Percentiles rank a stretch among this genome's conserved stretches.
Conservation (phyloP, 2,329 filamentous ascomycete genomes). For the Hymenoscyphus scutula region DNA sequence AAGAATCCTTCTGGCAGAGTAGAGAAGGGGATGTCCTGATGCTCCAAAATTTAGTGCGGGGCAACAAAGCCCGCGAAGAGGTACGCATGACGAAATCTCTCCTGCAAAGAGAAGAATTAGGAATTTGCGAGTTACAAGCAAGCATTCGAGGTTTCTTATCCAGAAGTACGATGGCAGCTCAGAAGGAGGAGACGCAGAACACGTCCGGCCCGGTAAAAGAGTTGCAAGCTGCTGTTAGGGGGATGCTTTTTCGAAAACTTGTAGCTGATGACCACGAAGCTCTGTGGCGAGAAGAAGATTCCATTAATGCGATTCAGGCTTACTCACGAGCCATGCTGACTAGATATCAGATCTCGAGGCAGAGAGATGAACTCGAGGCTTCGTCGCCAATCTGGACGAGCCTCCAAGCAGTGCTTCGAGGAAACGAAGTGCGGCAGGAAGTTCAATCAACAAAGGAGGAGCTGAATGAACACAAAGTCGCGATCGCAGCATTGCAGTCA, state of each 20-base stretch:
- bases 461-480: slow-evolving; percentile 48
- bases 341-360: slow-evolving; percentile 51
- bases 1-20: slow-evolving; percentile 66
- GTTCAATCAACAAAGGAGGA: slow-evolving; percentile 48
- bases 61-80: slow-evolving; percentile 60
- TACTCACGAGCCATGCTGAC: slow-evolving; percentile 61
- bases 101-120: slow-evolving; percentile 60
- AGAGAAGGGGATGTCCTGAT: slow-evolving; percentile 70
- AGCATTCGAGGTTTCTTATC: slow-evolving; percentile 65
- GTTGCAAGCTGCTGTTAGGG: slow-evolving; percentile 67
- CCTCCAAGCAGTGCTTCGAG: slow-evolving; percentile 43
- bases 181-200: slow-evolving; percentile 54
- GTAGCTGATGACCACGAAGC: slow-evolving; percentile 52
- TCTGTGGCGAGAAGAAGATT: slow-evolving; percentile 50
- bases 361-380: slow-evolving; percentile 51
- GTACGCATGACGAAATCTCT: slow-evolving; percentile 55
- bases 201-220: slow-evolving; percentile 51
- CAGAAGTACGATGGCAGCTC: slow-evolving; percentile 55
- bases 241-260: slow-evolving; percentile 54
- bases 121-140: slow-evolving; percentile 64
- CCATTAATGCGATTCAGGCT: slow-evolving; percentile 61
- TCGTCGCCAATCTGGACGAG: slow-evolving; percentile 51
- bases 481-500: slow-evolving; percentile 36
- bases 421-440: slow-evolving; percentile 47
- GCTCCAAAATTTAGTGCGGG: slow-evolving; percentile 78